Evolutionary conservation across 495 filamentous ascomycete genomes (phyloP).

Genomic region (Penicillium paxilli): DNA sequence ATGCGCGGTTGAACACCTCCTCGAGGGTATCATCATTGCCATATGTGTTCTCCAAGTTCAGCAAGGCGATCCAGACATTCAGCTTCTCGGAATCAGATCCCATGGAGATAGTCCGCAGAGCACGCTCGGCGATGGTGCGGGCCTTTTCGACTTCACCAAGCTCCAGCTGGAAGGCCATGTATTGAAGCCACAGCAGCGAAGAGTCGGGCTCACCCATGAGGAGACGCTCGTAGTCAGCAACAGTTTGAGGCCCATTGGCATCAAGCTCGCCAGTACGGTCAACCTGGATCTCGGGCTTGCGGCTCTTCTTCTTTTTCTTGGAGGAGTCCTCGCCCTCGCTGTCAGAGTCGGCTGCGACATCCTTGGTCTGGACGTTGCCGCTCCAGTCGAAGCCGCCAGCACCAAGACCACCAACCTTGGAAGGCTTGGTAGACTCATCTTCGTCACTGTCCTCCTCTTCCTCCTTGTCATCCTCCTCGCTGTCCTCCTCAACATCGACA

Average conservation of each 20-base stretch:
- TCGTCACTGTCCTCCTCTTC: conserved; percentile 50
- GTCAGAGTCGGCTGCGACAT: conserved; percentile 40
- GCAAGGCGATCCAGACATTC: conserved; percentile 90
- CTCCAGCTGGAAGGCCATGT: conserved; percentile 96
- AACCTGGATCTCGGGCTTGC: conserved; percentile 76
- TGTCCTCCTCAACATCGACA: conserved; percentile 48
- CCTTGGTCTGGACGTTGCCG: conserved; percentile 53
- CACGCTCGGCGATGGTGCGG: conserved; percentile 83
- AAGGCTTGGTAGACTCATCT: conserved; percentile 30
- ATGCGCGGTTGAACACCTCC: conserved; percentile 87
- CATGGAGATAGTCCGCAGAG: conserved; percentile 83
- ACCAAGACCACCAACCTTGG: conserved; percentile 59
- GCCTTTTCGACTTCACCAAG: conserved; percentile 83
- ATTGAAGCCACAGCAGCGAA: conserved; percentile 86
- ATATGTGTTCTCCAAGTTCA: conserved; percentile 92
- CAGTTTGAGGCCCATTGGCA: conserved; percentile 84
- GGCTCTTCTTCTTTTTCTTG: conserved; percentile 77
- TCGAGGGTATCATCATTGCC: conserved; percentile 83
- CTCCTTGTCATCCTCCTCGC: conserved; percentile 34
- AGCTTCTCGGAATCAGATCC: conserved; percentile 85
- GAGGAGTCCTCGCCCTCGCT: conserved; percentile 49
- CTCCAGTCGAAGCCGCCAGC: conserved; percentile 87
- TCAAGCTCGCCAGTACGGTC: conserved; percentile 89
- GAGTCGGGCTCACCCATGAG: conserved; percentile 88
- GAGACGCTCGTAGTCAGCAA: conserved; percentile 89